Base-by-base conservation (phyloP, 345 rosid genomes). In the Theobroma cacao region DNA sequence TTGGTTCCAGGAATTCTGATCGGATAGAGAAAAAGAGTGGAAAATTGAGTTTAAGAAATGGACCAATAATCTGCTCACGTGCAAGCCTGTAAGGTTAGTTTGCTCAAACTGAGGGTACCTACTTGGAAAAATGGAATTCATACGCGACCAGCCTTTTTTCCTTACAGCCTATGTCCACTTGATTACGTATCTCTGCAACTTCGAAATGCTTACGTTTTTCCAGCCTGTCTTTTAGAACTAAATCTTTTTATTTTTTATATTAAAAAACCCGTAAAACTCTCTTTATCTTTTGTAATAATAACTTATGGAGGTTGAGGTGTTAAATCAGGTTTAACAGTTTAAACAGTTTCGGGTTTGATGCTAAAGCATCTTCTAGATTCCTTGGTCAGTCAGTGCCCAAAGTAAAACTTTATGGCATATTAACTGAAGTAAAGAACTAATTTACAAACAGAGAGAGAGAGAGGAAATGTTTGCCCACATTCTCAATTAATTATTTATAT, bases 181-280 rank as follows among this genome's bases (percentile, higher is more conserved):
- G 56, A 69, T 26, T 69, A 15, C 73, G 73, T 28, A 69, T 69
- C 73, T 67, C 53, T 45, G 74, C 58, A 69, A 17, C 11, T 3
- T 69, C 58, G 43, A 52, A 12, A 52, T 52, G 71, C 71, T 65
- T 65, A 38, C 50, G 50, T 38, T 38, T 65, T 10, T 8, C 7
- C 48, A n/a, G 22, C 3, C 30, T 14, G 36, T 60, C 10, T 14
- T 14, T 28, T 18, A 1, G 20, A 9, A 30, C 36, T 18, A 5
- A 60, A n/a, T n/a, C 36, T 3, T 26, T 12, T 24, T 55, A 7
- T 47, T 47, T n/a, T n/a, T n/a, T n/a, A n/a, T n/a, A 36, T 36
- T 36, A 36, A 36, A 36, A 36, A 36, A n/a, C n/a, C n/a, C n/a
- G n/a, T n/a, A n/a, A n/a, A n/a, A n/a, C n/a, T n/a, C n/a, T n/a